A percentile compares a stretch with the other conserved stretches of the same genome.
phyloP scores from a whole-genome alignment of 148 eudicot species.

The Silene uniflora region DNA sequence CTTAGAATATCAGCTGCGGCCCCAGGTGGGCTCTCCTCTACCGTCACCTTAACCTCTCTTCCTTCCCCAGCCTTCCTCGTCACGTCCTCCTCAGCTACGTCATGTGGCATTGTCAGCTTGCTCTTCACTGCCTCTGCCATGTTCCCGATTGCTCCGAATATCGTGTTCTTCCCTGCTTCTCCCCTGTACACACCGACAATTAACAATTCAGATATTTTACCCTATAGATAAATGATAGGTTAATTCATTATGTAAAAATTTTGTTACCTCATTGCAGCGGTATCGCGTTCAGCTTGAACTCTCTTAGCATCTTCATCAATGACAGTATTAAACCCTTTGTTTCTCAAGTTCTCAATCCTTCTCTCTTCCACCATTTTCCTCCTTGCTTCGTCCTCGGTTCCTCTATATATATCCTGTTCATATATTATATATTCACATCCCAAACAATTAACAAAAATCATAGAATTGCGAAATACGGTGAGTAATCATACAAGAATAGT shows the following conservation, averaged over 20 bases:
- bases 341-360: slow-evolving; percentile 32
- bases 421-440: background rate
- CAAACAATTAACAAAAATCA: background rate
- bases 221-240: too few species aligned
- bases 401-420: slow-evolving; percentile 38
- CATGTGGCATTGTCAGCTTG: slow-evolving; percentile 42
- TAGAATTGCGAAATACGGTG: too few species aligned
- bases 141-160: slow-evolving; percentile 39
- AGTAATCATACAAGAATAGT: too few species aligned
- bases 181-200: slow-evolving; percentile 23
- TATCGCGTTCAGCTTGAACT: slow-evolving; percentile 28
- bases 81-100: slow-evolving; percentile 8
- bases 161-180: slow-evolving; percentile 28
- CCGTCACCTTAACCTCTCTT: slow-evolving; percentile 25
- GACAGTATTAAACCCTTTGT: slow-evolving; percentile 26
- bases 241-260: background rate
- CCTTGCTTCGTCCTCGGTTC: slow-evolving; percentile 42
- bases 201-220: too few species aligned
- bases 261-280: slow-evolving; percentile 35
- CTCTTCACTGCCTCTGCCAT: slow-evolving; percentile 42
- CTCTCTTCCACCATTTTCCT: slow-evolving; percentile 50
- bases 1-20: slow-evolving; percentile 24
- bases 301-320: slow-evolving; percentile 24
- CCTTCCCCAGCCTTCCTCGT: slow-evolving; percentile 10
- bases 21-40: slow-evolving; percentile 35